Percentiles rank a stretch among this genome's conserved stretches.
These are phyloP conservation scores for Wickerhamiella sorbophila DNA, from an alignment of 805 yeast genomes.

Conservation along the genomic window DNA sequence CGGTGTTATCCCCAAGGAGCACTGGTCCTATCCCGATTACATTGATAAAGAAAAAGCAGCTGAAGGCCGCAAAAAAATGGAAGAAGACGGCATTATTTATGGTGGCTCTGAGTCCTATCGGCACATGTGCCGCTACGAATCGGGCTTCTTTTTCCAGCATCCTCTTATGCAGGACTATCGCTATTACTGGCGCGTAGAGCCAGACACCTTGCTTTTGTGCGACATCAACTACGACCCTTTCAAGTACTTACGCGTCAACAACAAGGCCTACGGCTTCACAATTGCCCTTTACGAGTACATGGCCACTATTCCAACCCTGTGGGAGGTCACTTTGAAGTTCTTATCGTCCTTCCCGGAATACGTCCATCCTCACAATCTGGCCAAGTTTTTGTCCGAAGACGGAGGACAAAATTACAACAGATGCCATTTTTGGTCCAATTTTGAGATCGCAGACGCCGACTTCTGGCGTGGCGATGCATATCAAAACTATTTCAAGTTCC, in stretches of 20 bases:
- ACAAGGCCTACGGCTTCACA: conserved; percentile 52
- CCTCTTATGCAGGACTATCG: conserved; percentile 40
- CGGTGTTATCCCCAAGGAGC: conserved; percentile 44
- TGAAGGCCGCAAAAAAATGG: conserved; percentile 32
- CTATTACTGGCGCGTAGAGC: conserved; percentile 65
- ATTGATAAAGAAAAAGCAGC: conserved; percentile 41
- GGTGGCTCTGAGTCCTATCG: conserved; percentile 48
- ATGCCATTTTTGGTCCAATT: conserved; percentile 87
- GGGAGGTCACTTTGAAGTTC: conserved; percentile 38
- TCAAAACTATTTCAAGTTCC: conserved; percentile 47
- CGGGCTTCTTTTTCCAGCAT: conserved; percentile 57
- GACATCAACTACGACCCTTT: conserved; percentile 52
- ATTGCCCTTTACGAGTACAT: conserved; percentile 47
- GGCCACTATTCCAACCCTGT: conserved; percentile 46
- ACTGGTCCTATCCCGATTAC: conserved; percentile 55
- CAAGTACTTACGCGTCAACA: conserved; percentile 36
- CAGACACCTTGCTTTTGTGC: conserved; percentile 45
- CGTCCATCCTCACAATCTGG: conserved; percentile 39
- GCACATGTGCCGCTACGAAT: conserved; percentile 66
- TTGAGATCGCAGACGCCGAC: conserved; percentile 59
- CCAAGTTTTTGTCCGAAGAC: conserved; percentile 50
- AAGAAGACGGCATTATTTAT: conserved; percentile 33
- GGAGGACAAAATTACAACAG: conserved; percentile 56
- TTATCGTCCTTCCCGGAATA: conserved; percentile 35
- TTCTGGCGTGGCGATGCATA: conserved; percentile 68